phyloP scores from a whole-genome alignment of 108 stramenopile genomes.

The Seminavis robusta region DNA sequence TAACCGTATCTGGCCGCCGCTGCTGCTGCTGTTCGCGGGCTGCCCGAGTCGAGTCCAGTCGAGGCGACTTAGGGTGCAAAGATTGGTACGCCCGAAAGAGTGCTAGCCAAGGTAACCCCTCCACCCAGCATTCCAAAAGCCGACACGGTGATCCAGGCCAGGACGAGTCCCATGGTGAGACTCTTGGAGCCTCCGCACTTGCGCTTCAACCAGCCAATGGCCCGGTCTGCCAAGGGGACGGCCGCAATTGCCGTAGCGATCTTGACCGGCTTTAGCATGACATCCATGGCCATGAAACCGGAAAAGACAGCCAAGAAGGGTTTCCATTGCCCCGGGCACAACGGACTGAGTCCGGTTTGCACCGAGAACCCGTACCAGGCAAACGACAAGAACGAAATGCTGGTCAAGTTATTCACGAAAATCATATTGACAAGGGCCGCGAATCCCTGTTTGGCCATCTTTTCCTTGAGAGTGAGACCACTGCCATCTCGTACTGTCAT shows the following conservation, averaged over 20 bases:
- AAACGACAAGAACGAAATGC: slow-evolving; percentile 57
- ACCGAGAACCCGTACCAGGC: slow-evolving; percentile 70
- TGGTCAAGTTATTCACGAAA: slow-evolving; percentile 82
- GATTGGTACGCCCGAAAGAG: slow-evolving; percentile 64
- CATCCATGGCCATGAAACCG: slow-evolving; percentile 78
- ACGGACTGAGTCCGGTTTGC: slow-evolving; percentile 73
- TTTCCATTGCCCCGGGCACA: slow-evolving; percentile 89
- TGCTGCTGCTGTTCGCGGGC: too few relatives aligned
- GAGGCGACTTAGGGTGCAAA: too few relatives aligned
- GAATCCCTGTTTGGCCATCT: slow-evolving; percentile 74
- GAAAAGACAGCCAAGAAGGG: slow-evolving; percentile 84
- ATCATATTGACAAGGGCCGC: slow-evolving; percentile 82
- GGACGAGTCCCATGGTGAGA: slow-evolving; percentile 48
- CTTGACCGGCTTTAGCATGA: slow-evolving; percentile 75
- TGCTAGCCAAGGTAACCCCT: slow-evolving; percentile 52
- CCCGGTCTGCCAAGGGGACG: slow-evolving; percentile 56
- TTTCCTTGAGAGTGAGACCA: too few relatives aligned
- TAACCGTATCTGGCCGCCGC: too few relatives aligned
- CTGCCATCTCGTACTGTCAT: too few relatives aligned
- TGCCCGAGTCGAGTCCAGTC: too few relatives aligned
- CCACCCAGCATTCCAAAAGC: slow-evolving; percentile 59
- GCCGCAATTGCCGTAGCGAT: slow-evolving; percentile 60
- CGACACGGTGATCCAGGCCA: slow-evolving; percentile 63
- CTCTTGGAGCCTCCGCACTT: slow-evolving; percentile 31
- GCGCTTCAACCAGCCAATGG: slow-evolving; percentile 39